Evolutionary conservation across 306 rosid species (phyloP), one percentile per base, ranked within the genome.

Genomic region (Glycine tomentella): DNA sequence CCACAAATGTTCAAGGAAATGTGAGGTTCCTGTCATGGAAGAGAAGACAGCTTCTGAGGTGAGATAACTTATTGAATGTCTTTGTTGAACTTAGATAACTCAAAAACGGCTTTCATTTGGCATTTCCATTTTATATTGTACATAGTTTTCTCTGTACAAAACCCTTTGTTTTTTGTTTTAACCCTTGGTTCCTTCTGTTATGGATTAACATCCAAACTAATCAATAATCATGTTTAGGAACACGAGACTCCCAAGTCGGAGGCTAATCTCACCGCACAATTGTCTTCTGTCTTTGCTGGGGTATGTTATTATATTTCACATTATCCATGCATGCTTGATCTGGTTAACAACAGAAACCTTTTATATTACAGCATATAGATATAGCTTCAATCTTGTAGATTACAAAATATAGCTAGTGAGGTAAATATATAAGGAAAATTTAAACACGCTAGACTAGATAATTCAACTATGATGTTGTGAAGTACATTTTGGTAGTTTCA

Each of bases 1-100:
- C 45, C 97, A 90, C 84, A 89, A 90, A 88, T 86, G 97, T 58
- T 62, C 89, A 72, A 85, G 50, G 14, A 88, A 79, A 88, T 64
- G 65, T 4, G 87, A 69, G 64, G 13, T 46, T 49, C 81, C 45
- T 38, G 72, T 57, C 9, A 56, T 69, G 12, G 92, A 87, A 7
- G 87, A 83, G 88, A 88, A 84, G 87, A 75, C 82, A 61, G 64
- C 69, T 83, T 58, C 85, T 51, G 91, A 88, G 89, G 89, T 55
- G 82, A 81, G 67, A 71, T 34, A 14, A 31, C 58, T 34, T 33
- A 46, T 56, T 49, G 16, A 56, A 74, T 81, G 87, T 87, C 68
- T 57, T 82, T 44, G 17, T 34, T 67, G 72, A 81, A 57, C 16
- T 48, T 81, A 63, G 46, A 49, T 8, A 70, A 52, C 57, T 33